Evolutionary conservation across 148 eudicot species (phyloP), one percentile per base, ranked within the genome.

Genomic region (Fagopyrum tataricum): DNA sequence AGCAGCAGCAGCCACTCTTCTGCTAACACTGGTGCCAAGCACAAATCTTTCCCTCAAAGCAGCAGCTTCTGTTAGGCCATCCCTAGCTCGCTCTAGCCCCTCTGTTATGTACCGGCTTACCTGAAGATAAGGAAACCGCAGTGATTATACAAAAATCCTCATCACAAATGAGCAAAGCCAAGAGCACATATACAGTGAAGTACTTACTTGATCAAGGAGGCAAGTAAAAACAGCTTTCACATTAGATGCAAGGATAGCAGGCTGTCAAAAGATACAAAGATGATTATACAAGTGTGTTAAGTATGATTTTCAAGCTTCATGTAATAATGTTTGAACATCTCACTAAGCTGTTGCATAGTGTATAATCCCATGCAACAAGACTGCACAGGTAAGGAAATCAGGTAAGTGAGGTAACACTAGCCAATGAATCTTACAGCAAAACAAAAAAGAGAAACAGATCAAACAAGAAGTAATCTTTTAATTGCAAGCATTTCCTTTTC

Each of bases 1-100:
- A 83, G 97, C 97, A 44, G 99, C 97, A 49, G 96, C 96, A 67
- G 99, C 99, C 66, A 95, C 99, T 85, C 99, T 85, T 81, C 94
- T 85, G 75, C 92, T 91, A 58, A 95, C 74, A 77, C 83, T 90
- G 74, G 96, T 78, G 70, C 99, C 99, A 78, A 92, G 70, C 78
- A 95, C 87, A 89, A 92, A 95, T 82, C 94, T 84, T 76, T 95
- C 97, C 83, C 99, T 86, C 76, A 88, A 79, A 72, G 96, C 83
- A 20, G 99, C 96, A 75, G 99, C 99, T 77, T 95, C 97, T 77
- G 86, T 92, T 76, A 92, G 87, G 84, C 96, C 87, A 68, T 95
- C 99, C 80, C 94, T 87, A 76, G 99, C 94, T 72, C 90, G 77
- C 79, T 95, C 99, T 53, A 92, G 96, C 66, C 97, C 99, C 75